Base-by-base conservation (phyloP, 352 stramenopile genomes). In the Elongisporangium prolatum region DNA sequence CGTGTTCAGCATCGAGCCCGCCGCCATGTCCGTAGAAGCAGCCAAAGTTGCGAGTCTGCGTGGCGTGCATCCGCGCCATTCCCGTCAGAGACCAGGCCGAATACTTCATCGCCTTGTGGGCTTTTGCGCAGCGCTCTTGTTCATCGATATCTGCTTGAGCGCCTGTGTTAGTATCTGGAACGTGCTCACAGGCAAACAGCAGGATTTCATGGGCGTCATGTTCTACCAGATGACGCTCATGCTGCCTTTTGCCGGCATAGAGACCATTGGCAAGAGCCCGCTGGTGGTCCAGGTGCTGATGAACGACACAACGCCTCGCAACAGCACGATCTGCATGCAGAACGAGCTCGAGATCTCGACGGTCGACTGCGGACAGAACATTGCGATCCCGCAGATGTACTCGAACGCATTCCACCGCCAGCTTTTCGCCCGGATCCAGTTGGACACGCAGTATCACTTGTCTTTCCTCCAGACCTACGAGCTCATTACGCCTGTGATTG, bases 401-500 rank as follows among this genome's bases (percentile, higher is more conserved):
- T 62, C 67, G 11, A 61, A 82, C 54, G 25, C 48, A 0, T 84
- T 72, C 47, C 51, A 82, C 53, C 70, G 61, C n/a, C 28, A 57
- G 7, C 61, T 61, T 13, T 78, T 71, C 16, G 22, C 58, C 1
- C 57, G 60, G 0, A 55, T 84, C 0, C 40, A 72, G 0, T 22
- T 52, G 0, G 64, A 71, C 8, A 75, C 64, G 4, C 48, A 60
- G 50, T 81, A 86, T 55, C 74, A 64, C 54, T 64, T 76, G 11
- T 61, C 60, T 16, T 67, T 59, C 37, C 34, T 80, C 13, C 61
- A 50, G 7, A 24, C 67, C 1, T 22, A 47, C 0, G 77, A 84
- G 44, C 64, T 87, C n/a, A 66, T 87, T 6, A 24, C 71, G 21
- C 65, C 72, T 0, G 57, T 87, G 0, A 63, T 83, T 10, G 74